Evolutionary conservation across 2,329 filamentous ascomycete species (phyloP).

Genomic region (Cladosporium sp.): DNA sequence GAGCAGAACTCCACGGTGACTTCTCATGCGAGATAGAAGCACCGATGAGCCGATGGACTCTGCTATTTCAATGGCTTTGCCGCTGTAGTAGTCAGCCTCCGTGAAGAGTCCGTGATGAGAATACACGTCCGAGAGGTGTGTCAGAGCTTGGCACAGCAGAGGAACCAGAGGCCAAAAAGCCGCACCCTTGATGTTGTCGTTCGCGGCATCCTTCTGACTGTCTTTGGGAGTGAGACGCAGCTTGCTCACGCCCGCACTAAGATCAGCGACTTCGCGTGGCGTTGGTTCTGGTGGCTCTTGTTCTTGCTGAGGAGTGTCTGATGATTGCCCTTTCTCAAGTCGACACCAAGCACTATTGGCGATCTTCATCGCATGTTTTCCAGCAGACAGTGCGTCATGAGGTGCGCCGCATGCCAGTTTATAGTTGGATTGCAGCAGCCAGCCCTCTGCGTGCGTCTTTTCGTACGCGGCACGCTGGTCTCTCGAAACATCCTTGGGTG

Average conservation of each 20-base stretch:
- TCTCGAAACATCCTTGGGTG: slow-evolving; percentile 16
- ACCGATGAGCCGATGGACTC: slow-evolving; percentile 29
- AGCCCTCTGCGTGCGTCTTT: slow-evolving; percentile 22
- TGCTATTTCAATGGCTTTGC: slow-evolving; percentile 76
- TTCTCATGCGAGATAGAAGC: slow-evolving; percentile 16
- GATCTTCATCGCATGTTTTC: slow-evolving; percentile 25
- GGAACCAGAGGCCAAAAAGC: slow-evolving; percentile 76
- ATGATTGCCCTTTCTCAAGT: slow-evolving; percentile 3
- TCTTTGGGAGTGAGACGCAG: slow-evolving; percentile 33
- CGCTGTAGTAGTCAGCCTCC: slow-evolving; percentile 82
- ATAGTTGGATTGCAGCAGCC: slow-evolving; percentile 26
- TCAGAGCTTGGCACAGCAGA: slow-evolving; percentile 65
- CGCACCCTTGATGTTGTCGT: slow-evolving; percentile 51
- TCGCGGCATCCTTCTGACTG: slow-evolving; percentile 16
- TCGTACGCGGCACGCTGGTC: slow-evolving; percentile 21
- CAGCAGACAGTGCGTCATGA: slow-evolving; percentile 23
- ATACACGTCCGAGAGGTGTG: slow-evolving; percentile 72
- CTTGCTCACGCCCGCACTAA: slow-evolving; percentile 29
- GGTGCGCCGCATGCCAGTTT: slow-evolving; percentile 16
- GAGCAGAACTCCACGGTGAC: slow-evolving; percentile 23
- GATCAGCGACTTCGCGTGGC: slow-evolving; percentile 12
- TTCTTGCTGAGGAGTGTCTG: background rate
- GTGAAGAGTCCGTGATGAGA: slow-evolving; percentile 80
- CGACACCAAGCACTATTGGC: slow-evolving; percentile 25
- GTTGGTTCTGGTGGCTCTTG: background rate